phyloP scores from a whole-genome alignment of 192 early-diverging fungal genomes.

The Coemansia sp. region DNA sequence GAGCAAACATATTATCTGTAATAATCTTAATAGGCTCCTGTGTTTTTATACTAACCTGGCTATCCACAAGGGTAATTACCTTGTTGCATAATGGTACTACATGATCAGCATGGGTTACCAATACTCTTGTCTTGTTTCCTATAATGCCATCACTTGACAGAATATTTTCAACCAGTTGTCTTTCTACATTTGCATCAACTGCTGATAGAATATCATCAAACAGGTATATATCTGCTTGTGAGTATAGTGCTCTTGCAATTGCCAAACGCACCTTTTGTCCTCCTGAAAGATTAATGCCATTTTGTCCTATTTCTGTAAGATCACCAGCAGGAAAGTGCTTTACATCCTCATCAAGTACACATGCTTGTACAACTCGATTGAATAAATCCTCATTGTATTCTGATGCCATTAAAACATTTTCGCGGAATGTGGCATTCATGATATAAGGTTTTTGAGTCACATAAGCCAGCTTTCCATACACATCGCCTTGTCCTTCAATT shows the following conservation, averaged over 20 bases:
- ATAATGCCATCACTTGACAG: slow-evolving; percentile 11
- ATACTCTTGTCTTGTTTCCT: slow-evolving; percentile 31
- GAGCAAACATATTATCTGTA: no score
- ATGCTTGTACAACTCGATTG: no score
- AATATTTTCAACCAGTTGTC: neutral
- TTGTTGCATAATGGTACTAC: slow-evolving; percentile 67
- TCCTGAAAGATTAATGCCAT: slow-evolving; percentile 59
- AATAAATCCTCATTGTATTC: no score
- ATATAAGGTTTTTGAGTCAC: slow-evolving; percentile 47
- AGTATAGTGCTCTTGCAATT: slow-evolving; percentile 63
- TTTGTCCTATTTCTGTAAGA: slow-evolving; percentile 59
- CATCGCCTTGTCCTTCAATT: slow-evolving; percentile 60
- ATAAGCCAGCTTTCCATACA: slow-evolving; percentile 61
- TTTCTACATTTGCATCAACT: no score
- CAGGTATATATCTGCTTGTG: slow-evolving; percentile 58
- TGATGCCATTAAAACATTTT: no score
- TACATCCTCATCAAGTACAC: slow-evolving; percentile 32
- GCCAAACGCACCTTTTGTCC: slow-evolving; percentile 63
- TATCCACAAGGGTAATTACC: slow-evolving; percentile 70
- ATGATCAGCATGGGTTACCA: no score
- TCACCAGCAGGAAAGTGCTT: slow-evolving; percentile 36
- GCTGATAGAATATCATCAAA: no score
- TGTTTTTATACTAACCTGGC: slow-evolving; percentile 56
- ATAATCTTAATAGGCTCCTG: no score
- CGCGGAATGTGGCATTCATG: no score